Conservation (phyloP, 2,329 filamentous ascomycete genomes). For the Aschersonia sp. region DNA sequence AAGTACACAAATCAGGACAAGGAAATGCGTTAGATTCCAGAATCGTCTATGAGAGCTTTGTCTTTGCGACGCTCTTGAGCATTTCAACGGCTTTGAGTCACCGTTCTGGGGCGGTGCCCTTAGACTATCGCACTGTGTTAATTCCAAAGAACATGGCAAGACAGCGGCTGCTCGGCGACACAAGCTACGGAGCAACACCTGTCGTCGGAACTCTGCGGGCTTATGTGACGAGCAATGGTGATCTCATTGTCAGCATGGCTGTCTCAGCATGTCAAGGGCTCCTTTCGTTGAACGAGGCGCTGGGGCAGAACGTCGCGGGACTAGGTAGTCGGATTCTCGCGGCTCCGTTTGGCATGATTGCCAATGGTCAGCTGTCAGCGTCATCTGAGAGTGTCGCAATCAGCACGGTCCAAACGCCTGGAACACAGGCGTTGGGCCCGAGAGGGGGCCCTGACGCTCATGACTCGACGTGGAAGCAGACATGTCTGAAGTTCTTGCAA, state of each 20-base stretch:
- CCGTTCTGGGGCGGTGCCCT: slow-evolving; percentile 31
- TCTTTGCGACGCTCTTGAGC: slow-evolving; percentile 35
- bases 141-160: slow-evolving; percentile 17
- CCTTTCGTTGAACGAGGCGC: slow-evolving; percentile 27
- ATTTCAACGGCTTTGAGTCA: slow-evolving; percentile 34
- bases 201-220: slow-evolving; percentile 35
- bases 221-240: slow-evolving; percentile 41
- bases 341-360: slow-evolving; percentile 35
- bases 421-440: slow-evolving; percentile 31
- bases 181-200: slow-evolving; percentile 8
- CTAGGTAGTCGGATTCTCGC: slow-evolving; percentile 32
- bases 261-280: slow-evolving; percentile 33
- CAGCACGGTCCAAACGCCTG: slow-evolving; percentile 34
- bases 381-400: slow-evolving; percentile 13
- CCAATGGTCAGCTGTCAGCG: slow-evolving; percentile 11
- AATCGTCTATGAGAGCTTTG: slow-evolving; percentile 37
- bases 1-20: slow-evolving; percentile 9
- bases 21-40: slow-evolving; percentile 15
- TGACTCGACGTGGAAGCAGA: slow-evolving; percentile 31
- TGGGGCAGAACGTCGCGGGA: slow-evolving; percentile 22
- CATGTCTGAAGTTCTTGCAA: slow-evolving; percentile 35
- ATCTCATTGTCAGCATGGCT: slow-evolving; percentile 33
- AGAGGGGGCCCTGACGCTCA: slow-evolving; percentile 24
- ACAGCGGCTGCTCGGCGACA: slow-evolving; percentile 7
- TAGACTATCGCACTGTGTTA: slow-evolving; percentile 38